Evolutionary conservation across 1,284 basidiomycete species (phyloP).

Genomic region (Schizopora paradoxa): DNA sequence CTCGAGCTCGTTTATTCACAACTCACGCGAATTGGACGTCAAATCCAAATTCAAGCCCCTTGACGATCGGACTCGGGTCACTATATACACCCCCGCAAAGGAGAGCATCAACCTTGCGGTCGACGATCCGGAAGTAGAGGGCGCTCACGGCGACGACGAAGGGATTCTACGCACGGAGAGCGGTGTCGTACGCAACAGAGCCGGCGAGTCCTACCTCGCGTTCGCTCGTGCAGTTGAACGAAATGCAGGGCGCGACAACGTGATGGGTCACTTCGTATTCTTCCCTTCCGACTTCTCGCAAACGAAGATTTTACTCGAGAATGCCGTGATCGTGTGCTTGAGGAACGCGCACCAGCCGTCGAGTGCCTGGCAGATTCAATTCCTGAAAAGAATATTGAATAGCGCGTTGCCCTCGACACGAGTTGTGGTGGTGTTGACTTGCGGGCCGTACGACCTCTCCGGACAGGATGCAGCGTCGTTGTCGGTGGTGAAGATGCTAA

Average conservation of each 20-base stretch:
- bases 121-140: conserved; percentile 38
- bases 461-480: conserved; percentile 21
- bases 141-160: conserved; percentile 23
- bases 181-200: conserved; percentile 48
- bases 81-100: conserved; percentile 51
- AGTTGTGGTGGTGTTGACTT: conserved; percentile 49
- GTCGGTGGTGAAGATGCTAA: conserved; percentile 24
- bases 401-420: conserved; percentile 18
- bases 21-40: conserved; percentile 28
- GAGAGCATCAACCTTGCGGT: conserved; percentile 57
- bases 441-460: conserved; percentile 50
- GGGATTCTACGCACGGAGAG: conserved; percentile 38
- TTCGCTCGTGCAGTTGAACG: conserved; percentile 38
- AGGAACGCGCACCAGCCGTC: conserved; percentile 45
- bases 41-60: conserved; percentile 39
- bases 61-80: conserved; percentile 25
- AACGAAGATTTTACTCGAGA: conserved; percentile 18
- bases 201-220: conserved; percentile 47
- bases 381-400: conserved; percentile 27
- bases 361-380: conserved; percentile 47
- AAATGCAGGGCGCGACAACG: conserved; percentile 28
- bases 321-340: conserved; percentile 47
- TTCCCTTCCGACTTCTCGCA: conserved; percentile 17
- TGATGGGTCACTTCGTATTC: conserved; percentile 55
- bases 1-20: conserved; percentile 45